Conservation (phyloP, 176 grass and related monocot species). For the Elymus sibiricus region DNA sequence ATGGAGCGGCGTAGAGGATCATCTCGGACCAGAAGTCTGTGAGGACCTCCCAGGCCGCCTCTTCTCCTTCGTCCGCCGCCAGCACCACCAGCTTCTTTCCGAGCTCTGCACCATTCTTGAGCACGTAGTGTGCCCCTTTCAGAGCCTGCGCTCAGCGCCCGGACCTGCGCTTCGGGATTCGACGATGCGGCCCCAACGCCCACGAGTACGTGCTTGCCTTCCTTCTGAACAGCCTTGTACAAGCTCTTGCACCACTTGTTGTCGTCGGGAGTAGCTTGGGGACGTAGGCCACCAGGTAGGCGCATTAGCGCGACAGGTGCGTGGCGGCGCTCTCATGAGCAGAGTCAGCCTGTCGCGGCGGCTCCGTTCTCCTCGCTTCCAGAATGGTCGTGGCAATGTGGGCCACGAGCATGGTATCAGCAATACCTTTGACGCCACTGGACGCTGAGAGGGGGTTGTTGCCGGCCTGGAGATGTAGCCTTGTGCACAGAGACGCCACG, state of each 20-base stretch:
- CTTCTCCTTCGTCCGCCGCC: neutral
- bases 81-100: neutral
- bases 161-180: neutral
- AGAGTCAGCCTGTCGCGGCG: neutral
- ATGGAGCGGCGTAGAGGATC: neutral
- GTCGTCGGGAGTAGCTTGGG: slow-evolving; percentile 18
- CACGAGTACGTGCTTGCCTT: neutral
- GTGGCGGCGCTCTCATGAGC: neutral
- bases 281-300: neutral
- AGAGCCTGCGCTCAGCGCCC: neutral
- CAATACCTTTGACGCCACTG: neutral
- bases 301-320: slow-evolving; percentile 9
- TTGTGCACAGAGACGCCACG: neutral
- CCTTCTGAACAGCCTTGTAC: neutral
- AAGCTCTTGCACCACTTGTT: neutral
- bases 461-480: neutral
- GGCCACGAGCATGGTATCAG: neutral
- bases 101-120: neutral
- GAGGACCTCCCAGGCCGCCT: neutral
- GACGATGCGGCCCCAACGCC: fast-evolving
- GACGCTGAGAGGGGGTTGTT: neutral
- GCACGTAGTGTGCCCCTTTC: neutral
- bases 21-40: neutral
- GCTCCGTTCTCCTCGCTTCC: neutral
- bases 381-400: slow-evolving; percentile 24